Conservation (phyloP, 2,329 filamentous ascomycete species). For the Curvularia sp. region DNA sequence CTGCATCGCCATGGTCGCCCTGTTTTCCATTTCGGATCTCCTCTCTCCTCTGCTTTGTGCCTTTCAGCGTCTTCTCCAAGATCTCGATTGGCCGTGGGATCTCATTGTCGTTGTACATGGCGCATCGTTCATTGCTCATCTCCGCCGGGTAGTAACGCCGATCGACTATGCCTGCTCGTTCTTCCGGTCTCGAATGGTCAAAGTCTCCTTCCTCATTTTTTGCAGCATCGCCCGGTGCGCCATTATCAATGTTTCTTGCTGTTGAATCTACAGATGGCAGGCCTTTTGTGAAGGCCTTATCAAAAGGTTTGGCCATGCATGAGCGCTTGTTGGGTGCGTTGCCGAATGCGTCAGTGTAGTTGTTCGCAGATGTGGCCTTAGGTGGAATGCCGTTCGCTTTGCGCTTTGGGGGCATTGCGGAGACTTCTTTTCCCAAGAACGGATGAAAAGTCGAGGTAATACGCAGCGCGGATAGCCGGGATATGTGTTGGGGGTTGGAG, state of each 20-base stretch:
- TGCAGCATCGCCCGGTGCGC: slow-evolving; percentile 24
- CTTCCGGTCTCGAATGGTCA: slow-evolving; percentile 50
- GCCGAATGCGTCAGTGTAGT: slow-evolving; percentile 47
- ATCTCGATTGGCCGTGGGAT: slow-evolving; percentile 76
- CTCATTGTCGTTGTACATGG: slow-evolving; percentile 73
- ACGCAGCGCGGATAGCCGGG: neutral
- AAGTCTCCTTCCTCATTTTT: slow-evolving; percentile 26
- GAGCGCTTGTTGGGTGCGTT: slow-evolving; percentile 50
- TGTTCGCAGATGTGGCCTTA: slow-evolving; percentile 38
- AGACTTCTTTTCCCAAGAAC: neutral
- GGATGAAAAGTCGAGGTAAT: no score
- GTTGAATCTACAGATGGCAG: slow-evolving; percentile 13
- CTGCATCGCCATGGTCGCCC: slow-evolving; percentile 61
- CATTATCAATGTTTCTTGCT: slow-evolving; percentile 28
- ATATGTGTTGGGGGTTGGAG: neutral
- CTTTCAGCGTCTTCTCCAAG: slow-evolving; percentile 66
- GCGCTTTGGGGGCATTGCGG: slow-evolving; percentile 31
- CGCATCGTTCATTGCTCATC: slow-evolving; percentile 81
- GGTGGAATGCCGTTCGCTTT: slow-evolving; percentile 39
- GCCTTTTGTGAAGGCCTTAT: slow-evolving; percentile 35
- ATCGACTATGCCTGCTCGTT: slow-evolving; percentile 53
- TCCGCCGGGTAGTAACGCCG: slow-evolving; percentile 81
- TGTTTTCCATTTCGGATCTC: slow-evolving; percentile 49
- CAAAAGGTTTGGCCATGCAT: slow-evolving; percentile 37
- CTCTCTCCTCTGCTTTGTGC: slow-evolving; percentile 64